Percentiles rank a stretch among this genome's conserved stretches.
Conservation (phyloP, 2,329 filamentous ascomycete species). For the Fusarium continuum region DNA sequence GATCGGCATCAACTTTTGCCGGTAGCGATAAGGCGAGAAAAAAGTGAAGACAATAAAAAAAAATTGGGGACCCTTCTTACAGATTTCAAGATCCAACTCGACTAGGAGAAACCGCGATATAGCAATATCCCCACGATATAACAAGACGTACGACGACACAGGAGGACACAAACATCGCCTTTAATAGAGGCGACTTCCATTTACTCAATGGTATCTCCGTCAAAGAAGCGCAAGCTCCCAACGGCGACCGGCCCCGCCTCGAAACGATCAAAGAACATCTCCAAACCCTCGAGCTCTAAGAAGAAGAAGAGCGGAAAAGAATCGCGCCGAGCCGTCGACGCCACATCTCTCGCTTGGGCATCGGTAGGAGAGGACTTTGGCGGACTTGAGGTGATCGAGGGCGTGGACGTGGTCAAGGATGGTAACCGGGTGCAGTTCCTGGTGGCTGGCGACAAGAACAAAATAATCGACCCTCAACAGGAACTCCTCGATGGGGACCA, state of each 20-base stretch:
- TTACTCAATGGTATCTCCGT: slow-evolving; percentile 45
- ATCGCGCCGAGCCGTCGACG: slow-evolving; percentile 50
- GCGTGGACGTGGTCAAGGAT: slow-evolving; percentile 82
- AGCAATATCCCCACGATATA: not conserved
- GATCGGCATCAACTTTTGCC: slow-evolving; percentile 38
- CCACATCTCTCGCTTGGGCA: slow-evolving; percentile 65
- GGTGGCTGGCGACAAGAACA: slow-evolving; percentile 53
- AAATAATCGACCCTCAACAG: slow-evolving; percentile 40
- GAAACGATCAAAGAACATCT: slow-evolving; percentile 50
- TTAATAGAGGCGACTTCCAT: not conserved
- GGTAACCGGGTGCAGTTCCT: slow-evolving; percentile 68
- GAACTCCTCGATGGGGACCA: slow-evolving; percentile 53
- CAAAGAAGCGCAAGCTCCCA: slow-evolving; percentile 53
- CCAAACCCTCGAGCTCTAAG: slow-evolving; percentile 28
- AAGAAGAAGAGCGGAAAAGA: slow-evolving; percentile 45
- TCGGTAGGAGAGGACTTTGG: slow-evolving; percentile 95
- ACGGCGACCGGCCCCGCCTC: slow-evolving; percentile 44
- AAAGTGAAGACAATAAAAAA: slow-evolving; percentile 34
- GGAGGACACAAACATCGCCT: slow-evolving; percentile 6
- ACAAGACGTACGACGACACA: not conserved
- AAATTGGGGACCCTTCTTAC: slow-evolving; percentile 28
- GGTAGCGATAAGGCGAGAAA: slow-evolving; percentile 31
- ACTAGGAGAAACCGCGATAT: slow-evolving; percentile 14
- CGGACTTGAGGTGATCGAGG: slow-evolving; percentile 89
- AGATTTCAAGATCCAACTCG: slow-evolving; percentile 15